These are phyloP conservation scores for Eudorina sp. DNA, from an alignment of 139 green algal genomes.

Conservation along the genomic window DNA sequence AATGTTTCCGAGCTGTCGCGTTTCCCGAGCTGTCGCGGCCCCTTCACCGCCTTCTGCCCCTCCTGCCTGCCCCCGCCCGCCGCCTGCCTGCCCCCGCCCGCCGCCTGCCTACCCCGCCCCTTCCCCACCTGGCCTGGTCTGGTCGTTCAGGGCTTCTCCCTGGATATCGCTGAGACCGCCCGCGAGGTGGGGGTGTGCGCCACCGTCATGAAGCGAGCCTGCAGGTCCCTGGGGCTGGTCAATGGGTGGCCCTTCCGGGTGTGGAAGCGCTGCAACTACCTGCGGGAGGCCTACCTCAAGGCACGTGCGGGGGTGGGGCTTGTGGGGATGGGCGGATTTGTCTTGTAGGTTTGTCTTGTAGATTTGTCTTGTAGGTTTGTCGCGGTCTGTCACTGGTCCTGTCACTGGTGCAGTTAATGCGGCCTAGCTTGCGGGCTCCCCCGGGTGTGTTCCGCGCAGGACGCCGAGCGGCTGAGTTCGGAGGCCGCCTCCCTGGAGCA, in stretches of 20 bases:
- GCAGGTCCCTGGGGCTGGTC: conserved; percentile 15
- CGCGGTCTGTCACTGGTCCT: no score
- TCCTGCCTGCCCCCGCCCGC: not conserved
- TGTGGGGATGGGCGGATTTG: no score
- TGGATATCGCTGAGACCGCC: conserved; percentile 20
- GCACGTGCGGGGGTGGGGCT: not conserved
- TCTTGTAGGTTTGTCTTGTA: no score
- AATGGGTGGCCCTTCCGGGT: conserved; percentile 17
- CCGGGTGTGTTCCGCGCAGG: no score
- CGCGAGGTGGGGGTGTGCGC: conserved; percentile 12
- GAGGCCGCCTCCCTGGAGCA: conserved; percentile 1
- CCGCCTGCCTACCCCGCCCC: not conserved
- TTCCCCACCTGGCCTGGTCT: no score
- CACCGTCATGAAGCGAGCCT: conserved; percentile 11
- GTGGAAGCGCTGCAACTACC: conserved; percentile 16
- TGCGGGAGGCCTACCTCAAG: conserved; percentile 15
- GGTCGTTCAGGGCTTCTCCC: not conserved
- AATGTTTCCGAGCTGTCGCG: no score
- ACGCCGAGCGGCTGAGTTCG: not conserved
- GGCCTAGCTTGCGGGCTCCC: no score
- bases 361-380: no score
- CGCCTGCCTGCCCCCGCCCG: not conserved
- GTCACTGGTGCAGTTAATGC: no score
- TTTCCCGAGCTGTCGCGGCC: not conserved
- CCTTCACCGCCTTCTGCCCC: not conserved